Evolutionary conservation across 495 filamentous ascomycete genomes (phyloP).

Genomic region (Parachaetomium inaequale): DNA sequence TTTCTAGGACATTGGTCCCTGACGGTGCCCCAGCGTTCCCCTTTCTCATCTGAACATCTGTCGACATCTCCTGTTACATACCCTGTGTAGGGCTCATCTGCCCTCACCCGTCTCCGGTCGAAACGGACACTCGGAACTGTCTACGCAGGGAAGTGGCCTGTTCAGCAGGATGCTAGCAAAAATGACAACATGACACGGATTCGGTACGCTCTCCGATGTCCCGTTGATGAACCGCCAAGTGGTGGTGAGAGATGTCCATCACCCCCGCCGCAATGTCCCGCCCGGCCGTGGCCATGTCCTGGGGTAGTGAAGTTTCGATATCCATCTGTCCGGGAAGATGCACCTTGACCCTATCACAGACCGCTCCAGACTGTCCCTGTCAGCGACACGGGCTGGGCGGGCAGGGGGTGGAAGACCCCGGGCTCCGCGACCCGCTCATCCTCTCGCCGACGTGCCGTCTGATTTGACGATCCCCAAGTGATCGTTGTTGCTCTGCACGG

Average conservation of each 20-base stretch:
- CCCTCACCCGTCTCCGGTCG: conserved; percentile 3
- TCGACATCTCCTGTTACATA: too few species aligned
- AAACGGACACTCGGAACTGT: not conserved
- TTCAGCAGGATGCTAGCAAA: not conserved
- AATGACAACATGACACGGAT: not conserved
- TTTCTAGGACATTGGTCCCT: not conserved
- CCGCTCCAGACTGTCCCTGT: conserved; percentile 9
- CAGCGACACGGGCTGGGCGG: not conserved
- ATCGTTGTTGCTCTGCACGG: conserved; percentile 2
- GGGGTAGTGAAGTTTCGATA: conserved; percentile 1
- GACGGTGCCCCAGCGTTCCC: not conserved
- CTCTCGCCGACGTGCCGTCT: not conserved
- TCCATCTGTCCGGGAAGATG: conserved; percentile 14
- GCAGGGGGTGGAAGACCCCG: not conserved
- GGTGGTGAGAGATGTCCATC: not conserved
- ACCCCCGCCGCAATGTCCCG: conserved; percentile 13
- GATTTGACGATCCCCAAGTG: conserved; percentile 10
- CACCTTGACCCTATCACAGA: conserved; percentile 9
- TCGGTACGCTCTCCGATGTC: conserved; percentile 9
- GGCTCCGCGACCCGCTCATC: conserved; percentile 6
- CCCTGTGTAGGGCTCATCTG: conserved; percentile 13
- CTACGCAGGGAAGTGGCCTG: not conserved
- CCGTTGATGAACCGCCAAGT: not conserved
- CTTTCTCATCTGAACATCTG: conserved; percentile 3
- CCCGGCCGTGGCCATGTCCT: not conserved